These are phyloP conservation scores for Sporothrix mexicana DNA, from an alignment of 2,329 filamentous ascomycete species.

Conservation along the genomic window DNA sequence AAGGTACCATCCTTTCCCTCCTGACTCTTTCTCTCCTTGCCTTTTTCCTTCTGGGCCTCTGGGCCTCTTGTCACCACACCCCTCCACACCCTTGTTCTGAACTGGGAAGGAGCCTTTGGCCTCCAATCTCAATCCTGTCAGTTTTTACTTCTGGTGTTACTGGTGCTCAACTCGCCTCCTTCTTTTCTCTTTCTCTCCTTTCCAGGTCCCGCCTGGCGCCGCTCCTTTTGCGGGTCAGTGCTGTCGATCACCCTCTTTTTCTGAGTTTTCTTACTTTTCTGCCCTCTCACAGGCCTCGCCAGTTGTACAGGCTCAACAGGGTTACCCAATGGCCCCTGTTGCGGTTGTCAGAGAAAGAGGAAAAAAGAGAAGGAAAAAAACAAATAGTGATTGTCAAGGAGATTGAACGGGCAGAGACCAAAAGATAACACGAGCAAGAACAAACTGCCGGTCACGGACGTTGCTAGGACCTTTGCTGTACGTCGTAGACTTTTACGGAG, in stretches of 20 bases:
- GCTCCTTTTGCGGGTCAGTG: constrained; percentile 24
- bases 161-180: not conserved
- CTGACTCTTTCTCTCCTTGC: not conserved
- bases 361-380: not conserved
- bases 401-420: not conserved
- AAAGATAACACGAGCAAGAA: constrained; percentile 1
- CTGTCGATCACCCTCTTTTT: constrained; percentile 16
- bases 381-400: not conserved
- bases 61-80: not conserved
- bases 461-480: no score
- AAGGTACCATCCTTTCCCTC: not conserved
- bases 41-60: not conserved
- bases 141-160: not conserved
- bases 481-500: no score
- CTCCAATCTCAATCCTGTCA: not conserved
- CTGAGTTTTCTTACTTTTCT: no score
- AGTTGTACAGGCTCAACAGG: constrained; percentile 4
- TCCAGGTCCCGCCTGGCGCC: constrained; percentile 20
- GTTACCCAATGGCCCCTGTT: not conserved
- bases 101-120: constrained; percentile 24
- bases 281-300: not conserved
- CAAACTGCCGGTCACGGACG: not conserved
- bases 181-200: not conserved
- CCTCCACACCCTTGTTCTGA: not conserved
- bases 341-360: constrained; percentile 14